phyloP scores from a whole-genome alignment of 2,329 filamentous ascomycete genomes.

The Fusarium sp. region DNA sequence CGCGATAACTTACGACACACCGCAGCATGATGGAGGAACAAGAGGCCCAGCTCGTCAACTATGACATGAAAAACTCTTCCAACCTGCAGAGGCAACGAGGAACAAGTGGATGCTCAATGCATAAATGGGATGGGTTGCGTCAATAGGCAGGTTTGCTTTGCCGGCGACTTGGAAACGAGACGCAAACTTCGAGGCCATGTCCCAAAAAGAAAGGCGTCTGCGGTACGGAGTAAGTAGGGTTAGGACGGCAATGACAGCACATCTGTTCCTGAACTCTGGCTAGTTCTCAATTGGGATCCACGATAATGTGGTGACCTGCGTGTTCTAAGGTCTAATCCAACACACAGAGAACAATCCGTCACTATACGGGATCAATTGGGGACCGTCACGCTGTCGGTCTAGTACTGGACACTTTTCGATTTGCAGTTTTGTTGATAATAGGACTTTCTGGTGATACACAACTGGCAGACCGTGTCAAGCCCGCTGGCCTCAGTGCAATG shows the following conservation, averaged over 20 bases:
- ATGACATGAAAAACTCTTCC: conserved; percentile 35
- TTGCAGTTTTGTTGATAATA: conserved; percentile 2
- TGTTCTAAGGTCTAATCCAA: conserved; percentile 7
- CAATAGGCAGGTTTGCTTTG: conserved; percentile 23
- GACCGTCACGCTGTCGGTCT: conserved; percentile 16
- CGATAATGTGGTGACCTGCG: neutral
- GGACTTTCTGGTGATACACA: conserved; percentile 25
- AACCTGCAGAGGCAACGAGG: conserved; percentile 43
- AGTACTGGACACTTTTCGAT: conserved; percentile 21
- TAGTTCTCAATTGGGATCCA: neutral
- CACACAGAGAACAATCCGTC: conserved; percentile 3
- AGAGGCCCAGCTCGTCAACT: conserved; percentile 6
- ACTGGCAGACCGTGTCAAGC: conserved; percentile 23
- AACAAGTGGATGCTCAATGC: conserved; percentile 34
- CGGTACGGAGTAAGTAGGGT: too few relatives aligned
- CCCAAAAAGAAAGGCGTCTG: conserved; percentile 13
- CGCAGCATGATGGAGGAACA: conserved; percentile 1
- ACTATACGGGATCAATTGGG: conserved; percentile 34
- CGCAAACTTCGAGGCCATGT: conserved; percentile 13
- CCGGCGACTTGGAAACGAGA: conserved; percentile 20
- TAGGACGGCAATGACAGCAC: conserved; percentile 5
- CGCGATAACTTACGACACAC: conserved; percentile 17
- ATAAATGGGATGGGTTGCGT: conserved; percentile 30
- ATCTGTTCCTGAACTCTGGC: neutral
- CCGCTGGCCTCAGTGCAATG: conserved; percentile 32